A percentile compares a stretch with the other conserved stretches of the same genome.
Evolutionary conservation across 2,329 filamentous ascomycete species (phyloP).

Genomic region (Calonectria fujianensis): DNA sequence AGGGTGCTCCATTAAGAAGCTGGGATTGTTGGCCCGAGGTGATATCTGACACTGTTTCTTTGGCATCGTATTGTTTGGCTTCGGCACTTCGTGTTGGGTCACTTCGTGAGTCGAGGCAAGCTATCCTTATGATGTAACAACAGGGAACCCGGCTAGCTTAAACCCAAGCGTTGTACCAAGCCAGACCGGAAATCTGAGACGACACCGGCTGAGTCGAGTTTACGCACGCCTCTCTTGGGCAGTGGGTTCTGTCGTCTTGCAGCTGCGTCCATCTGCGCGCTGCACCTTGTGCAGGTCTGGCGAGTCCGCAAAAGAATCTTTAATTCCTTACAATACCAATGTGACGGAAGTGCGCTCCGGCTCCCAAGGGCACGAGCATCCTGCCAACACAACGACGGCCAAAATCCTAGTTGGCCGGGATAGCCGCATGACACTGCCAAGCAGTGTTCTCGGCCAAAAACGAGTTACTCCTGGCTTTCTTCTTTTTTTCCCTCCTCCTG

Average conservation of each 20-base stretch:
- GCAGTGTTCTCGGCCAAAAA: conserved; percentile 35
- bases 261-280: not conserved
- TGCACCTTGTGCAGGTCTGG: conserved; percentile 13
- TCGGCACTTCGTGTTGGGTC: conserved; percentile 13
- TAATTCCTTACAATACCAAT: not conserved
- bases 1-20: conserved; percentile 15
- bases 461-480: conserved; percentile 10
- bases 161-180: conserved; percentile 24
- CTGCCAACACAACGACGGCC: not conserved
- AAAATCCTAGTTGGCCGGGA: conserved; percentile 27
- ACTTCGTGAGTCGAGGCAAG: conserved; percentile 24
- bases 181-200: conserved; percentile 36
- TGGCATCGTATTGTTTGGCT: not conserved
- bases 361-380: not conserved
- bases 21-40: conserved; percentile 13
- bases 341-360: not conserved
- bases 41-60: conserved; percentile 19
- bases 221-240: conserved; percentile 12
- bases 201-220: conserved; percentile 27
- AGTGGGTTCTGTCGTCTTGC: conserved; percentile 14
- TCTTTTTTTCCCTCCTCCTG: not conserved
- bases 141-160: conserved; percentile 27
- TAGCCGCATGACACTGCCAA: conserved; percentile 36
- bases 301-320: conserved; percentile 1
- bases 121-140: conserved; percentile 29